Conservation (phyloP, 768 basidiomycete genomes). For the Exsudoporus frostii region DNA sequence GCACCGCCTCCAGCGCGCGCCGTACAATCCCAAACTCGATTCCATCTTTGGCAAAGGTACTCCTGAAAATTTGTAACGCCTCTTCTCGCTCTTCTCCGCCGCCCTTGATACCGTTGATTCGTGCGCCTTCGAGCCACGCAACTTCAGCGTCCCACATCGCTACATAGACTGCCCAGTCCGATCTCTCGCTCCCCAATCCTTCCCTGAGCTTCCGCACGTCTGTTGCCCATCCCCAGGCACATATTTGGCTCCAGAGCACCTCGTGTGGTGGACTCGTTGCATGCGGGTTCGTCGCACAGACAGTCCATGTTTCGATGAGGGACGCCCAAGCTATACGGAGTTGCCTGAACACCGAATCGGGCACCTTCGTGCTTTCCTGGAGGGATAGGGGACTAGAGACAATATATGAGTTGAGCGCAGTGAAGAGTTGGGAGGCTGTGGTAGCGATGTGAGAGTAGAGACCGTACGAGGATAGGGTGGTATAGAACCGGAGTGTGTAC, state of each 20-base stretch:
- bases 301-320: slow-evolving; percentile 68
- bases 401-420: slow-evolving; percentile 47
- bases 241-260: slow-evolving; percentile 84
- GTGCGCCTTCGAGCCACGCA: slow-evolving; percentile 76
- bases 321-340: slow-evolving; percentile 52
- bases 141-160: slow-evolving; percentile 41
- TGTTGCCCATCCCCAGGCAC: slow-evolving; percentile 72
- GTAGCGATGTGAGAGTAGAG: slow-evolving; percentile 66
- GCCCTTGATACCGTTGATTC: slow-evolving; percentile 62
- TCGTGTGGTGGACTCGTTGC: slow-evolving; percentile 82
- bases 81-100: slow-evolving; percentile 62
- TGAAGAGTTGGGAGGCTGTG: slow-evolving; percentile 56
- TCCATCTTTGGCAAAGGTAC: slow-evolving; percentile 39
- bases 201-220: slow-evolving; percentile 46
- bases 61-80: slow-evolving; percentile 32
- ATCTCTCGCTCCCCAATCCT: slow-evolving; percentile 30
- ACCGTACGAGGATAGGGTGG: slow-evolving; percentile 71
- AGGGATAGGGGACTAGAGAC: slow-evolving; percentile 33
- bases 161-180: slow-evolving; percentile 30
- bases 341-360: slow-evolving; percentile 3
- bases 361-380: neutral
- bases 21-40: slow-evolving; percentile 36
- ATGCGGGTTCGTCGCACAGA: slow-evolving; percentile 90
- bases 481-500: slow-evolving; percentile 61
- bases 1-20: slow-evolving; percentile 35